Base-by-base conservation (phyloP, 2,329 filamentous ascomycete species). In the Xylaria sp. region DNA sequence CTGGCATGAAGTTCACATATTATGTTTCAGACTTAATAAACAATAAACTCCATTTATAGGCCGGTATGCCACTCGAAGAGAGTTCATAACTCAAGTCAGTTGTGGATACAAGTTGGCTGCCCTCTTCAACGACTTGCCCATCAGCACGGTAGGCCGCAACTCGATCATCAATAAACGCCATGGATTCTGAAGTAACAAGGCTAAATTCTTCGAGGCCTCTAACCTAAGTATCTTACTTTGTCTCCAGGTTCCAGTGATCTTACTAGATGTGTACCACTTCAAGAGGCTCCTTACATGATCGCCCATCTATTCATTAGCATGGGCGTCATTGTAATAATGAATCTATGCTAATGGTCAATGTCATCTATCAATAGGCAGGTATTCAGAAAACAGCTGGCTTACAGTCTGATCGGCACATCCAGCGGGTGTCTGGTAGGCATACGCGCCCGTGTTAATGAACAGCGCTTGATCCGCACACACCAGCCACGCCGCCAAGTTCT, bases 321-420 rank as follows among this genome's bases (percentile, higher is more conserved):
- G 72, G 24, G 66, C 70, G 17, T 68, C 72, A 47, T 76, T 76
- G 46, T 76, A 75, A 48, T 71, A 76, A 63, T 75, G 74, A 37
- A 76, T 76, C 72, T 75, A 26, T 41, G 29, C 11, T 13, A 13
- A 7, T 13, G 29, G 16, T 34, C 16, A 34, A 13, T 34, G 8
- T 34, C 29, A 34, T 34, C 11, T n/a, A 22, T 47, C n/a, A 47
- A 26, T 39, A 60, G 38, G 50, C 41, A 45, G 6, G 16, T 39
- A 38, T 13, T n/a, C n/a, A n/a, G 6, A 38, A 26, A 39, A 22
- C 21, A 71, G 11, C 29, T 13, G 2, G 41, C 78, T 70, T 59
- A 81, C 78, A 44, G 82, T 86, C 70, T 85, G 77, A 71, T 86
- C 83, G 24, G 75, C 73, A 69, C 83, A 86, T 2, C 82, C 82